These are phyloP conservation scores for Acephala macrosclerotiorum DNA, from an alignment of 2,329 filamentous ascomycete species.

Conservation along the genomic window DNA sequence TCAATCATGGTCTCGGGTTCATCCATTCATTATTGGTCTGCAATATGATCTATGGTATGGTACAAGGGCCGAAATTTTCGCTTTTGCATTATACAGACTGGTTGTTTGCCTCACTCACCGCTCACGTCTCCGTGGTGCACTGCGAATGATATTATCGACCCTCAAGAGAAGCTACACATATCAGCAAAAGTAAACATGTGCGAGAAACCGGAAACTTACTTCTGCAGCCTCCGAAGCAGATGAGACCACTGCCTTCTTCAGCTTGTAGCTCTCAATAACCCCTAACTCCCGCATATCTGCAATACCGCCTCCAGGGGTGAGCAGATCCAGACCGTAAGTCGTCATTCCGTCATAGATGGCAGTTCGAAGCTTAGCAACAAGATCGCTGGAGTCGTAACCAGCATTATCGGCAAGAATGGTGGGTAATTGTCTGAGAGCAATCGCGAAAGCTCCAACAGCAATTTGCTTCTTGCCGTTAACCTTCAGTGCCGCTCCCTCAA, in stretches of 20 bases:
- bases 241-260: constrained; percentile 97
- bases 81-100: constrained; percentile 42
- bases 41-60: constrained; percentile 47
- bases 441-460: constrained; percentile 88
- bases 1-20: constrained; percentile 21
- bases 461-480: constrained; percentile 97
- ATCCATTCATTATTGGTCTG: constrained; percentile 41
- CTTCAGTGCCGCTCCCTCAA: constrained; percentile 91
- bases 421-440: constrained; percentile 88
- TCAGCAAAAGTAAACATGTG: constrained; percentile 42
- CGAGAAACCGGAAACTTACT: constrained; percentile 60
- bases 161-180: constrained; percentile 76
- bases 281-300: constrained; percentile 95
- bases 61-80: constrained; percentile 41
- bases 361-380: constrained; percentile 90
- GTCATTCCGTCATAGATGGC: constrained; percentile 95
- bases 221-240: constrained; percentile 97
- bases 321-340: constrained; percentile 88
- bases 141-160: constrained; percentile 97
- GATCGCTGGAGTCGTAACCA: constrained; percentile 91
- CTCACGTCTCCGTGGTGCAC: constrained; percentile 84
- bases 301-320: constrained; percentile 89
- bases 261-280: constrained; percentile 97
- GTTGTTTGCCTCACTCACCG: constrained; percentile 60
- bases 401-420: constrained; percentile 98